phyloP scores from a whole-genome alignment of 192 early-diverging fungal genomes.

The Coemansia sp. region DNA sequence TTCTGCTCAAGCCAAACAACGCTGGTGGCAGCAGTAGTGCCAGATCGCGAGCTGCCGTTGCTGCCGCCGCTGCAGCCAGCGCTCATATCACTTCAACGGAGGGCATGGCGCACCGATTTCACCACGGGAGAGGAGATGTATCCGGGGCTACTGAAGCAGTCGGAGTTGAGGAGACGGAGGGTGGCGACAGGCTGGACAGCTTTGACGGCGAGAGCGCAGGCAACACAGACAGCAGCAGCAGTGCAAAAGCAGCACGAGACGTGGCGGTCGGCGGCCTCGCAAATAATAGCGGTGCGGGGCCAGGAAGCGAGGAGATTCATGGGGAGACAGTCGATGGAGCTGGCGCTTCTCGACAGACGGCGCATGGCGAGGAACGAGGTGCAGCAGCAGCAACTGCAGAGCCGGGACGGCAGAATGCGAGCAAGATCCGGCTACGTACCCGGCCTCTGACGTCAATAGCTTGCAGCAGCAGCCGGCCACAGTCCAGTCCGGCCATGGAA shows the following conservation, averaged over 20 bases:
- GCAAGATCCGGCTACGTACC: conserved; percentile 48
- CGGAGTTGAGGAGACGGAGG: neutral
- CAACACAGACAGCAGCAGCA: conserved; percentile 2
- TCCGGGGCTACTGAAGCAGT: conserved; percentile 18
- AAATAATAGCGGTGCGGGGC: neutral
- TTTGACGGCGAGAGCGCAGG: conserved; percentile 3
- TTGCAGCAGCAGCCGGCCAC: conserved; percentile 9
- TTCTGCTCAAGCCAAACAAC: conserved; percentile 1
- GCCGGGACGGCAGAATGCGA: neutral
- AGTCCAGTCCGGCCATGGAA: conserved; percentile 1
- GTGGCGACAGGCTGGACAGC: neutral
- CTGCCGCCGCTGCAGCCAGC: conserved; percentile 32
- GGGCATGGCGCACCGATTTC: conserved; percentile 5
- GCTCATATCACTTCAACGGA: conserved; percentile 33
- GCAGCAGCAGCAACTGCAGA: conserved; percentile 1
- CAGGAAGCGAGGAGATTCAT: neutral
- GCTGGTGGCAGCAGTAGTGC: neutral
- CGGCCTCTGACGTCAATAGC: conserved; percentile 44
- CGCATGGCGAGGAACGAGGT: neutral
- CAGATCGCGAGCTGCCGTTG: conserved; percentile 28
- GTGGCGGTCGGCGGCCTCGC: conserved; percentile 10
- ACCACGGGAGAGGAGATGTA: neutral
- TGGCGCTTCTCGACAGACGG: neutral
- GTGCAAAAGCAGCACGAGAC: neutral
- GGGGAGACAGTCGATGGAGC: neutral